Evolutionary conservation across 768 basidiomycete species (phyloP), one percentile per base, ranked within the genome.

Genomic region (Hygrophorus russula): DNA sequence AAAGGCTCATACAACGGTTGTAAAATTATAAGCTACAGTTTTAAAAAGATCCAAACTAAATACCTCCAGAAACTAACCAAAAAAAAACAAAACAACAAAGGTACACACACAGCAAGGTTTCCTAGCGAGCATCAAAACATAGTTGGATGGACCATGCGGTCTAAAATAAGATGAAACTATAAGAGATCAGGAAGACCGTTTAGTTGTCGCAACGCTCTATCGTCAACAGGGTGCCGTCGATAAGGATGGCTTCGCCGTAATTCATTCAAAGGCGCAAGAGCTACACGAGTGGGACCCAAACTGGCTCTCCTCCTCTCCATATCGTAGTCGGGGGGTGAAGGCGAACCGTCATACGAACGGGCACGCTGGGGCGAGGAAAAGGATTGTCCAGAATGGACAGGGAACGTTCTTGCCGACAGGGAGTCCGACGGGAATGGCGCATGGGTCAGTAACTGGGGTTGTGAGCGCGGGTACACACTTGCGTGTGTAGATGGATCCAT

Each of bases 211-310:
- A 85, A 55, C 31, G 73, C 69, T 46, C 67, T 69, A 50, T 84
- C 82, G 56, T 85, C 82, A 20, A 67, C 51, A 18, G 75, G 76
- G 44, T 78, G 68, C 45, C 82, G 70, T 39, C 70, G 66, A 44
- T 79, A 82, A 5, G 74, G 70, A 49, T 75, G 74, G 34, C 56
- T 62, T 15, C 77, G 69, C 36, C 65, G 68, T 44, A 82, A 62
- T 14, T 71, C 61, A 42, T 71, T 63, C 39, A 85, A 64, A 11
- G 82, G 80, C 5, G 74, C 77, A 12, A 84, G 68, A 46, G 68
- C 69, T 19, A 49, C 48, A 5, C 63, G 57, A 30, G 57, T 48
- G 12, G 51, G 57, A 4, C 56, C 58, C 42, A 56, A 43, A 17
- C 53, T 56, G 15, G 56, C 59, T 49, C 59, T 51, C 41, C 45